These are phyloP conservation scores for Phialemoniopsis sp. DNA, from an alignment of 2,329 filamentous ascomycete species.

Conservation along the genomic window DNA sequence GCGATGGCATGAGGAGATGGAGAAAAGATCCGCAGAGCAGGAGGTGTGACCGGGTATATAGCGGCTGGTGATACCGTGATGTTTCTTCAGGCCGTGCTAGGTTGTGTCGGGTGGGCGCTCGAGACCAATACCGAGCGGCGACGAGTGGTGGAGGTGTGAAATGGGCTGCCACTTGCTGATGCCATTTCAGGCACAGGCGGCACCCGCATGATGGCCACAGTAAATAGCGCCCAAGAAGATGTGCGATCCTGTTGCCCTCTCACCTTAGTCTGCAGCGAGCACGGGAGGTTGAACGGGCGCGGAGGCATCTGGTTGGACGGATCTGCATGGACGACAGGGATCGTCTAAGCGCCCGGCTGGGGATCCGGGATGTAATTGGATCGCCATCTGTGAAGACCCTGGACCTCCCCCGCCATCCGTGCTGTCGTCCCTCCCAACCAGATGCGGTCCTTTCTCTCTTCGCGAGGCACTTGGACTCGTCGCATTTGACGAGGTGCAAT, in stretches of 20 bases:
- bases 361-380: slow-evolving; percentile 10
- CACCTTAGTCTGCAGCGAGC: slow-evolving; percentile 13
- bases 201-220: slow-evolving; percentile 31
- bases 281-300: slow-evolving; percentile 15
- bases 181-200: slow-evolving; percentile 24
- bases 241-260: slow-evolving; percentile 9
- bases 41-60: slow-evolving; percentile 44
- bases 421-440: slow-evolving; percentile 2
- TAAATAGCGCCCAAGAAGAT: slow-evolving; percentile 29
- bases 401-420: slow-evolving; percentile 11
- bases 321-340: slow-evolving; percentile 21
- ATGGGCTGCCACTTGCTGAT: slow-evolving; percentile 37
- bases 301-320: slow-evolving; percentile 34
- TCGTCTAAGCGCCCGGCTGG: slow-evolving; percentile 17
- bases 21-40: slow-evolving; percentile 24
- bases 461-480: too few species aligned
- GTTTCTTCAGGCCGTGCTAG: slow-evolving; percentile 21
- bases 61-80: slow-evolving; percentile 43
- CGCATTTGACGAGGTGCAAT: too few species aligned
- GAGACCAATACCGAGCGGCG: slow-evolving; percentile 20
- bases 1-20: slow-evolving; percentile 38
- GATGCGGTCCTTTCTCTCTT: too few species aligned
- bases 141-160: slow-evolving; percentile 32
- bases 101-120: slow-evolving; percentile 30
- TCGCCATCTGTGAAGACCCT: slow-evolving; percentile 5